Evolutionary conservation across 129 eudicot species (phyloP).

Genomic region (Helichrysum umbraculigerum): DNA sequence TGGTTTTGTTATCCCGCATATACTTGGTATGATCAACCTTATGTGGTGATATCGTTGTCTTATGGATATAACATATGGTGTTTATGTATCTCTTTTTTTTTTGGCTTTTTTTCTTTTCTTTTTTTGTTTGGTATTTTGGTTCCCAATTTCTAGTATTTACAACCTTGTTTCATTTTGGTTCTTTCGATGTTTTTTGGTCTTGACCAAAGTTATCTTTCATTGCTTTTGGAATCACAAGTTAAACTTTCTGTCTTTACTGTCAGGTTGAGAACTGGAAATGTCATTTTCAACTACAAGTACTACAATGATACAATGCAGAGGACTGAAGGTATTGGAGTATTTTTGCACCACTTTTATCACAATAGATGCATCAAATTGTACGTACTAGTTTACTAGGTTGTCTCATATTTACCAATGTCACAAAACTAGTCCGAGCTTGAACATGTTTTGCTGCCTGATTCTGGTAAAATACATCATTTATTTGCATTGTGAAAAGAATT

Average conservation of each 20-base stretch:
- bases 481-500: slow-evolving; percentile 3
- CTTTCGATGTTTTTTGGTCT: background rate
- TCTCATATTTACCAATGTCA: background rate
- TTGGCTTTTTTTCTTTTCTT: background rate
- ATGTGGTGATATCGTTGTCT: background rate
- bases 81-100: background rate
- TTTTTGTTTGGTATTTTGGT: background rate
- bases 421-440: background rate
- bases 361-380: slow-evolving; percentile 5
- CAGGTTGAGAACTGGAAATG: slow-evolving; percentile 90
- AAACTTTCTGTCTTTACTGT: slow-evolving; percentile 22
- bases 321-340: slow-evolving; percentile 70
- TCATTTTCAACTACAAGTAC: slow-evolving; percentile 78
- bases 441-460: slow-evolving; percentile 16
- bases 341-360: slow-evolving; percentile 8
- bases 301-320: slow-evolving; percentile 68
- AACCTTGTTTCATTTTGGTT: slow-evolving; percentile 7
- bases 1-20: slow-evolving; percentile 6
- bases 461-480: background rate
- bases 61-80: background rate
- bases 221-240: slow-evolving; percentile 15
- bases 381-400: background rate
- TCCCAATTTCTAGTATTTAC: background rate
- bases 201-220: slow-evolving; percentile 3
- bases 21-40: slow-evolving; percentile 5